These are phyloP conservation scores for Candida neerlandica DNA, from an alignment of 1,139 yeast species.

Conservation along the genomic window DNA sequence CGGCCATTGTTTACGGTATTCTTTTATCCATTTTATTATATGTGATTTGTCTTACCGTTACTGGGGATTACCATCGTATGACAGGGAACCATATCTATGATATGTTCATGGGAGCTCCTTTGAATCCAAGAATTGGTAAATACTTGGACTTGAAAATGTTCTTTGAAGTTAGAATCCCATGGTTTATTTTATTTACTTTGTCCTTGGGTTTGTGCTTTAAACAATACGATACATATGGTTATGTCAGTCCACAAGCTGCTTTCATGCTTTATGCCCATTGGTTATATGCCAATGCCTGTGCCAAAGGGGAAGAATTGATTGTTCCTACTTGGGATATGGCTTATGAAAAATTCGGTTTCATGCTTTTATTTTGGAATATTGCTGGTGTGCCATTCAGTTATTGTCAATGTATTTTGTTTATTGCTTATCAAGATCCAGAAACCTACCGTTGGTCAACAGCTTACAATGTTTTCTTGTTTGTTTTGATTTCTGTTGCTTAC, in stretches of 20 bases:
- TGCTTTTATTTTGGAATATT: constrained; percentile 97
- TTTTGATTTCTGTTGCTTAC: constrained; percentile 66
- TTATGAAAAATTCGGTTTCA: constrained; percentile 96
- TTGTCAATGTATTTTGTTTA: constrained; percentile 86
- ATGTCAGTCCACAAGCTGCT: constrained; percentile 72
- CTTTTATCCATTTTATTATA: constrained; percentile 64
- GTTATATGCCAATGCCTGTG: constrained; percentile 94
- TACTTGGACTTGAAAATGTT: constrained; percentile 90
- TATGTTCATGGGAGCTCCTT: constrained; percentile 95
- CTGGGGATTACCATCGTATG: constrained; percentile 82
- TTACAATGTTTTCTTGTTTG: constrained; percentile 60
- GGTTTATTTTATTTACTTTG: constrained; percentile 87
- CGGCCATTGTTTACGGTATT: constrained; percentile 81
- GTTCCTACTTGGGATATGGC: constrained; percentile 99
- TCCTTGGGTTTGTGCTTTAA: constrained; percentile 73
- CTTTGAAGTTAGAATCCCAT: constrained; percentile 94
- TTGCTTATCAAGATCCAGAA: constrained; percentile 78
- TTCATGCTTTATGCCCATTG: constrained; percentile 84
- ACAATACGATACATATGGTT: constrained; percentile 82
- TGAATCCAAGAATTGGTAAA: constrained; percentile 92
- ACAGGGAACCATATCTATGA: constrained; percentile 91
- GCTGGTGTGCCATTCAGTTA: constrained; percentile 99
- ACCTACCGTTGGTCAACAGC: constrained; percentile 73
- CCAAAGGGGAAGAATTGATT: constrained; percentile 95
- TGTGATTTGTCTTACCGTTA: constrained; percentile 61